Conservation (phyloP, 805 yeast species). For the Candida oleophila region DNA sequence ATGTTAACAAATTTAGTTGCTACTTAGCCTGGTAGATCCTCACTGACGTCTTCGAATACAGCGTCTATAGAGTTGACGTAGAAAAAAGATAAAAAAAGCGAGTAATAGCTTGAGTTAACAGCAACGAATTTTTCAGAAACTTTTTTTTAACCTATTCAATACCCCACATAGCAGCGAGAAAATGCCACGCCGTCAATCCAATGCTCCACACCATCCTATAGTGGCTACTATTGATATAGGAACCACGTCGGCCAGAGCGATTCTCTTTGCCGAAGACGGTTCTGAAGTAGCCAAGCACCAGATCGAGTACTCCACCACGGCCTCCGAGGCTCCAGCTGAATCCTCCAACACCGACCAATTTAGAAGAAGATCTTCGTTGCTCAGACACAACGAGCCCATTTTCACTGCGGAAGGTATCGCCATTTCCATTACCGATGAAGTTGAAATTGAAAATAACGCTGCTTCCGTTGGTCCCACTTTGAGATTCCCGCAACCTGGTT, state of each 20-base stretch:
- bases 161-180: neutral
- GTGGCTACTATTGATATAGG: conserved; percentile 85
- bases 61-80: too few relatives aligned
- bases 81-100: too few relatives aligned
- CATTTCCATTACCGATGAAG: conserved; percentile 53
- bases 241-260: conserved; percentile 88
- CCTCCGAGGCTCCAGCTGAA: conserved; percentile 50
- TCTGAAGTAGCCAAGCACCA: conserved; percentile 84
- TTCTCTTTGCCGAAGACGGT: conserved; percentile 71
- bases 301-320: conserved; percentile 81
- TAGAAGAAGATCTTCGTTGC: conserved; percentile 42
- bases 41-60: too few relatives aligned
- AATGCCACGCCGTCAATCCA: conserved; percentile 45
- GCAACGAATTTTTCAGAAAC: neutral
- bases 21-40: too few relatives aligned
- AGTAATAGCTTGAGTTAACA: neutral
- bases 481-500: conserved; percentile 77
- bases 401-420: conserved; percentile 77
- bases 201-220: conserved; percentile 40
- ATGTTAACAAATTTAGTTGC: too few relatives aligned
- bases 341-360: conserved; percentile 44
- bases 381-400: conserved; percentile 53
- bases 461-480: conserved; percentile 64
- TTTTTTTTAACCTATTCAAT: neutral
- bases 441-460: conserved; percentile 62